Evolutionary conservation across 1,139 yeast genomes (phyloP).

Genomic region (Suzukiozyma palmioleophila): DNA sequence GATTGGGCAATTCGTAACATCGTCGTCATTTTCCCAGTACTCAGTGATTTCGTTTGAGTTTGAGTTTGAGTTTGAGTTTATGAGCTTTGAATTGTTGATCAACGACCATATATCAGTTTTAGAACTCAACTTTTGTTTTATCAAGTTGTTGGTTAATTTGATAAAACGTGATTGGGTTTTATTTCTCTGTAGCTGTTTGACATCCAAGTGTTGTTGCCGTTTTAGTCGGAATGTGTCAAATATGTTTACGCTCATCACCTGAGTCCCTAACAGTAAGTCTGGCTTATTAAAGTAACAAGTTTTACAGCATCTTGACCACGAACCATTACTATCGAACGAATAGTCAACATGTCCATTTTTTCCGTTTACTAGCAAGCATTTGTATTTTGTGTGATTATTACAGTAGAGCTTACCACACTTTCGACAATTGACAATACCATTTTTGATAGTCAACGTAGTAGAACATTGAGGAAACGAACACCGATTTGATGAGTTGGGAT

Average conservation of each 20-base stretch:
- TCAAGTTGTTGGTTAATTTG: constrained; percentile 29
- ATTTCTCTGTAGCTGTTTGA: constrained; percentile 45
- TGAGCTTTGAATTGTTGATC: not conserved
- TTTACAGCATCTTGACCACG: constrained; percentile 69
- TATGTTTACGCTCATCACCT: constrained; percentile 40
- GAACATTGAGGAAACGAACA: constrained; percentile 39
- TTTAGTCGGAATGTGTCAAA: constrained; percentile 37
- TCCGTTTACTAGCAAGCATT: constrained; percentile 42
- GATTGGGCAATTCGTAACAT: constrained; percentile 52
- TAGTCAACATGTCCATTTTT: constrained; percentile 1
- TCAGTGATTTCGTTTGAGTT: constrained; percentile 10
- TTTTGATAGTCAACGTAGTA: constrained; percentile 38
- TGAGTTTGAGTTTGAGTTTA: constrained; percentile 7
- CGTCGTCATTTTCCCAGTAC: constrained; percentile 64
- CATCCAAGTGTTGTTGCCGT: constrained; percentile 40
- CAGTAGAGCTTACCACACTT: constrained; percentile 75
- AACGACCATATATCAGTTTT: constrained; percentile 6
- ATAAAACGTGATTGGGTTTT: constrained; percentile 63
- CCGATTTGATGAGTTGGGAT: constrained; percentile 30
- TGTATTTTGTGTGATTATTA: constrained; percentile 55
- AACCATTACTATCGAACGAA: constrained; percentile 32
- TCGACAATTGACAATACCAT: constrained; percentile 58
- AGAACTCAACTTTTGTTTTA: constrained; percentile 14
- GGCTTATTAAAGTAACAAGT: constrained; percentile 55
- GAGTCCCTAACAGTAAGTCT: constrained; percentile 43